Conservation (phyloP, 148 eudicot species). For the Beta vulgaris region DNA sequence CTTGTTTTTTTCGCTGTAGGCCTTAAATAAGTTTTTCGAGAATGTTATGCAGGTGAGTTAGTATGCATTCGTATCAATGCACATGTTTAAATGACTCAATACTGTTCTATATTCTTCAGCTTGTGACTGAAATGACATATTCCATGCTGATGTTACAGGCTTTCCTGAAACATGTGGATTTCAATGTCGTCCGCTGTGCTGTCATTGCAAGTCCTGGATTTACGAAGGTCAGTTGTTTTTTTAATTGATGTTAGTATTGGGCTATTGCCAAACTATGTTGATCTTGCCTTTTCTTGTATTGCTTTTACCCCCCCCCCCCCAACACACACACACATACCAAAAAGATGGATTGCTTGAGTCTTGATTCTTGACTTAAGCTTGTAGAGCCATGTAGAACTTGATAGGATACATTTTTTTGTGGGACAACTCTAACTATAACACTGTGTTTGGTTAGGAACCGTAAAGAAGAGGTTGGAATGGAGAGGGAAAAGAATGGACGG, state of each 20-base stretch:
- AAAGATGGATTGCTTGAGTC: too few relatives aligned
- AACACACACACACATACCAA: too few relatives aligned
- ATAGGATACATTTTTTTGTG: too few relatives aligned
- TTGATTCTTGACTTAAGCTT: too few relatives aligned
- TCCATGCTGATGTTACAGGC: conserved; percentile 49
- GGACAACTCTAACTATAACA: too few relatives aligned
- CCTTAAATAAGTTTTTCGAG: conserved; percentile 84
- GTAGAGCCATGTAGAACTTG: too few relatives aligned
- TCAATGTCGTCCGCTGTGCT: conserved; percentile 92
- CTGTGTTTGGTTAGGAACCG: too few relatives aligned
- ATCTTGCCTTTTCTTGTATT: not conserved
- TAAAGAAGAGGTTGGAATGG: too few relatives aligned
- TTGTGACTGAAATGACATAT: conserved; percentile 6
- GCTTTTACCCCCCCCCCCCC: not conserved
- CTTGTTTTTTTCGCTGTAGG: conserved; percentile 40
- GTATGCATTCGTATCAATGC: not conserved
- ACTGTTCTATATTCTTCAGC: not conserved
- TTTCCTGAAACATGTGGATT: conserved; percentile 82
- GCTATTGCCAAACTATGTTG: not conserved
- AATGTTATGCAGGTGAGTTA: conserved; percentile 71
- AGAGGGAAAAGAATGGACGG: too few relatives aligned
- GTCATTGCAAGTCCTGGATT: conserved; percentile 98
- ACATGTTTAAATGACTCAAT: conserved; percentile 4
- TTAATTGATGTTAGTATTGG: not conserved
- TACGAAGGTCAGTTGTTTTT: conserved; percentile 55